phyloP scores from a whole-genome alignment of 2,329 filamentous ascomycete species.

The Neofusicoccum umdonicola region DNA sequence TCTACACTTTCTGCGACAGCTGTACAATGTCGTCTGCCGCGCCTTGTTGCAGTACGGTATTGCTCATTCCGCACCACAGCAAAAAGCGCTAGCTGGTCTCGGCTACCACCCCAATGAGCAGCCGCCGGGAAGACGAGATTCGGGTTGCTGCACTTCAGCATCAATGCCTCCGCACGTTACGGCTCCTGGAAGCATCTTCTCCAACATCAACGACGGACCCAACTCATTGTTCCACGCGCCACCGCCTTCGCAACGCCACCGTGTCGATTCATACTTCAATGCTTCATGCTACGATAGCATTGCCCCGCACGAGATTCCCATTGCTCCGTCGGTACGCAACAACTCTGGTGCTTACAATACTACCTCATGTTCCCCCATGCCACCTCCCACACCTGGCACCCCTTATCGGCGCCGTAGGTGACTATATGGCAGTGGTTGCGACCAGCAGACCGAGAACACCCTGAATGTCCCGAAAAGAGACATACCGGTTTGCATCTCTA shows the following conservation, averaged over 20 bases:
- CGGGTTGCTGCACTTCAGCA: not conserved
- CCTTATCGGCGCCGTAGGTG: conserved; percentile 6
- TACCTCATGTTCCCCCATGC: not conserved
- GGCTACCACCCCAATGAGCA: not conserved
- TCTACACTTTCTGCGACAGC: conserved; percentile 1
- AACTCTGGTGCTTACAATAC: not conserved
- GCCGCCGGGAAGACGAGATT: not conserved
- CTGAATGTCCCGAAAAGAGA: not conserved
- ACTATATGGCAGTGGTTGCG: conserved; percentile 4
- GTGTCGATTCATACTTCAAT: not conserved
- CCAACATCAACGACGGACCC: conserved; percentile 2
- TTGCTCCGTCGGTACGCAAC: not conserved
- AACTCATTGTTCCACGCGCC: conserved; percentile 3
- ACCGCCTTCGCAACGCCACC: not conserved
- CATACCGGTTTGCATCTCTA: not conserved
- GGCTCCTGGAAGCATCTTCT: not conserved
- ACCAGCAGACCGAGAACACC: not conserved
- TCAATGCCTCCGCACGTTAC: not conserved
- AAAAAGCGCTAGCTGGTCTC: not conserved
- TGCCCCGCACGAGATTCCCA: not conserved
- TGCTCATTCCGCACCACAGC: conserved; percentile 10
- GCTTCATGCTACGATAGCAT: not conserved
- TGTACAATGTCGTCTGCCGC: not conserved
- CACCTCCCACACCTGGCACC: not conserved
- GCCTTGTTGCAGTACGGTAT: not conserved